Evolutionary conservation across 2,329 filamentous ascomycete genomes (phyloP).

Genomic region (Colletotrichum sp.): DNA sequence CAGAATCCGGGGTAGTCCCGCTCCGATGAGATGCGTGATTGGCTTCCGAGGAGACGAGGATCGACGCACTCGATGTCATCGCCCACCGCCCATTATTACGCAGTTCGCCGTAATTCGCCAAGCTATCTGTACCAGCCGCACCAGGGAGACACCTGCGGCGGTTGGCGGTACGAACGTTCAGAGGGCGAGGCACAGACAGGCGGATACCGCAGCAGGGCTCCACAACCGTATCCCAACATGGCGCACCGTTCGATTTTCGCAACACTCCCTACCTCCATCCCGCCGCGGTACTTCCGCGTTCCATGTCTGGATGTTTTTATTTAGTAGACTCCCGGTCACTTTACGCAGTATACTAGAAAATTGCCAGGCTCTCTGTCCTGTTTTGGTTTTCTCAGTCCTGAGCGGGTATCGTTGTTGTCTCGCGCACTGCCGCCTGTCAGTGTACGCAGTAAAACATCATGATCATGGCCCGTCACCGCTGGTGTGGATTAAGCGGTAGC

Average conservation of each 20-base stretch:
- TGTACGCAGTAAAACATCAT: neutral
- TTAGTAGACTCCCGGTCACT: neutral
- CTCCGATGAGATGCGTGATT: neutral
- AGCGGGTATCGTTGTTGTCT: neutral
- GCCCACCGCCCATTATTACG: slow-evolving; percentile 12
- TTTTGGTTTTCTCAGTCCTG: neutral
- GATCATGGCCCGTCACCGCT: neutral
- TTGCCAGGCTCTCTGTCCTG: neutral
- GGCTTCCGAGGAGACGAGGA: neutral
- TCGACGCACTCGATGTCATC: slow-evolving; percentile 18
- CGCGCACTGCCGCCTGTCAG: neutral
- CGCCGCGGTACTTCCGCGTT: neutral
- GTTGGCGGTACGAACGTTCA: neutral
- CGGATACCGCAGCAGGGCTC: neutral
- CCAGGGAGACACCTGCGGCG: neutral
- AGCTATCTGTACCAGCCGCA: neutral
- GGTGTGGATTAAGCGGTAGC: neutral
- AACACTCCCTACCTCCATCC: neutral
- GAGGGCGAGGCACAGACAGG: neutral
- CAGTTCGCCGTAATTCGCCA: neutral
- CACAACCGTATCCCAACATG: neutral
- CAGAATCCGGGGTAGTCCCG: slow-evolving; percentile 19
- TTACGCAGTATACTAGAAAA: neutral
- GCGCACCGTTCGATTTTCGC: neutral
- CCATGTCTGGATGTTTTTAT: neutral